A percentile compares a stretch with the other conserved stretches of the same genome.
phyloP scores from a whole-genome alignment of 768 basidiomycete species.

The Thelephora aurantiotincta region DNA sequence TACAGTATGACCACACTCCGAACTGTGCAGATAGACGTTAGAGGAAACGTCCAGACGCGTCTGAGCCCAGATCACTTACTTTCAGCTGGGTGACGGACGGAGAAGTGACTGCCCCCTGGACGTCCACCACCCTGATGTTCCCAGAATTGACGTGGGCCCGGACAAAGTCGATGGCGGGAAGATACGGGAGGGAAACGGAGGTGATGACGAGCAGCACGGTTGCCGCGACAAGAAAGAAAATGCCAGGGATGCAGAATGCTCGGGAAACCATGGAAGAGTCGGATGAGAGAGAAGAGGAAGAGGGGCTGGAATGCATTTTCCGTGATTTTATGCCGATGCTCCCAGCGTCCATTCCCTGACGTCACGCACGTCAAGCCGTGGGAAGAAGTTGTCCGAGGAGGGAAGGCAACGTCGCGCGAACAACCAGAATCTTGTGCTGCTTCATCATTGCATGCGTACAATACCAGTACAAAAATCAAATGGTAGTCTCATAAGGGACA shows the following conservation, averaged over 20 bases:
- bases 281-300: background rate
- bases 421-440: too few relatives aligned
- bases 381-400: too few relatives aligned
- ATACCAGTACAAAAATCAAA: constrained; percentile 32
- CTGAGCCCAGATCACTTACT: constrained; percentile 26
- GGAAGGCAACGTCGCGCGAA: too few relatives aligned
- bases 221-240: constrained; percentile 42
- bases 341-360: too few relatives aligned
- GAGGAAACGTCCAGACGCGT: constrained; percentile 2
- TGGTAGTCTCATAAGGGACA: constrained; percentile 91
- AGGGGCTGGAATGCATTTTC: too few relatives aligned
- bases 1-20: constrained; percentile 46
- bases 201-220: constrained; percentile 54
- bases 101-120: constrained; percentile 1
- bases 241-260: constrained; percentile 46
- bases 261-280: constrained; percentile 22
- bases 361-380: too few relatives aligned
- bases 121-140: constrained; percentile 11
- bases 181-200: constrained; percentile 57
- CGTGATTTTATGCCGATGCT: too few relatives aligned
- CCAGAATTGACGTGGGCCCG: constrained; percentile 35
- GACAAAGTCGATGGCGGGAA: constrained; percentile 52
- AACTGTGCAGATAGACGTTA: constrained; percentile 25
- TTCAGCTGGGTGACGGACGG: constrained; percentile 29
- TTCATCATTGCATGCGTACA: too few relatives aligned